A percentile compares a stretch with the other conserved stretches of the same genome.
Evolutionary conservation across 1,284 basidiomycete genomes (phyloP).

Genomic region (Malassezia brasiliensis): DNA sequence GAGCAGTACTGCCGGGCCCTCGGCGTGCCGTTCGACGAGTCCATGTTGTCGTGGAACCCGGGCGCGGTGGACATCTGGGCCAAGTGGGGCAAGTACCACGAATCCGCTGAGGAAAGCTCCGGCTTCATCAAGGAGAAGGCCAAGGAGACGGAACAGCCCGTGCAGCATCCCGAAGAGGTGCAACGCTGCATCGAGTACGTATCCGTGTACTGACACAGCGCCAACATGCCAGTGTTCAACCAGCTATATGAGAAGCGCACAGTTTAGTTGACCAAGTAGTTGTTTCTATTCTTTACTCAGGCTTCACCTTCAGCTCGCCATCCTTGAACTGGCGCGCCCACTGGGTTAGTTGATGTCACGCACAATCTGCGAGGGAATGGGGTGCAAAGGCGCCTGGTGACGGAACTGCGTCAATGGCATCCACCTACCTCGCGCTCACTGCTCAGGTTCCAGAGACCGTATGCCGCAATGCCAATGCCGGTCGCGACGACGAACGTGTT

Average conservation of each 20-base stretch:
- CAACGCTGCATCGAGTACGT: slow-evolving; percentile 9
- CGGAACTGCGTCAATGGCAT: slow-evolving; percentile 27
- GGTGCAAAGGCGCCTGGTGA: slow-evolving; percentile 39
- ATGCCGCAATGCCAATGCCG: slow-evolving; percentile 51
- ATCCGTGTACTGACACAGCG: neutral
- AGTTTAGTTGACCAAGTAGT: slow-evolving; percentile 1
- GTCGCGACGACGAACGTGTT: slow-evolving; percentile 52
- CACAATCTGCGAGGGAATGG: slow-evolving; percentile 30
- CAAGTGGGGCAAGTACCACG: slow-evolving; percentile 43
- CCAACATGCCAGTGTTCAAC: neutral
- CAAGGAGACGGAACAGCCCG: neutral
- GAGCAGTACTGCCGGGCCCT: slow-evolving; percentile 30
- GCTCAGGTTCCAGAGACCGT: slow-evolving; percentile 52
- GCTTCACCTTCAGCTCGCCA: slow-evolving; percentile 39
- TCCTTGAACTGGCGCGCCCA: slow-evolving; percentile 47
- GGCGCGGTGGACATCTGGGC: slow-evolving; percentile 36
- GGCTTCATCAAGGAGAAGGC: slow-evolving; percentile 22
- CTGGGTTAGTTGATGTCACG: slow-evolving; percentile 12
- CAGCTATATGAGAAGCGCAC: neutral
- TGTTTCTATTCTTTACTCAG: slow-evolving; percentile 6
- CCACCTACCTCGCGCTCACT: slow-evolving; percentile 52
- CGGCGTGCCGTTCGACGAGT: slow-evolving; percentile 32
- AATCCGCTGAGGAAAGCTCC: slow-evolving; percentile 35
- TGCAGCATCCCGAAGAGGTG: neutral
- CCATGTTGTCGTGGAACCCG: slow-evolving; percentile 42